Base-by-base conservation (phyloP, 2,329 filamentous ascomycete genomes). In the Hysterium pulicare region DNA sequence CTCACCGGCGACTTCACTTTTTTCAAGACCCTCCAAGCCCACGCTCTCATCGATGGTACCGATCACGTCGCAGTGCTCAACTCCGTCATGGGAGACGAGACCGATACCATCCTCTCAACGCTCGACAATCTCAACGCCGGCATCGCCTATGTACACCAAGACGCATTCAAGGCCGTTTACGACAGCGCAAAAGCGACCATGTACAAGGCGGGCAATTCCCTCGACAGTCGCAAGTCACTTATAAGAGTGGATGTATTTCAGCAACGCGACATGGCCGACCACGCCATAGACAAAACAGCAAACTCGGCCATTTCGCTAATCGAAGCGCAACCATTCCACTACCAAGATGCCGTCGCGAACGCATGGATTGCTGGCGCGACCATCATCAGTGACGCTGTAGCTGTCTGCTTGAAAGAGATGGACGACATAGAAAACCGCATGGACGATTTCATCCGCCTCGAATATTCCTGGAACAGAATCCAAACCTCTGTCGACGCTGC, bases 91-190 rank as follows among this genome's bases (percentile, higher is more conserved):
- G 67, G 68, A 7, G 64, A 71, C 42, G 67, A 71, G 33, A 68
- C 70, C 2, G 71, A 74, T 40, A 53, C 56, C 7, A 57, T 73
- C 9, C 57, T 72, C 24, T 66, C 67, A 7, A 71, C 67, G 3
- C 63, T 73, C 38, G 71, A 73, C 49, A 70, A 73, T 41, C 54
- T 73, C 49, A 73, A 73, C 42, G 65, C 66, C 1, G 66, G 65
- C 23, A 67, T 73, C 20, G 70, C 71, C 3, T 72, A 71, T 40
- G 66, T 71, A 1, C 68, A 73, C 41, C 67, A 74, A 51, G 71
- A 73, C 47, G 69, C 68, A 3, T 74, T 71, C 57, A 69, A 71
- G 44, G 66, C 65, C 20, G 65, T 73, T 6, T 73, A 72, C 55
- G 69, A 72, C 41, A 60, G 62, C 28, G 52, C 67, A 19, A 72